These are phyloP conservation scores for Hyphopichia khmerensis DNA, from an alignment of 1,139 yeast genomes.

Conservation along the genomic window DNA sequence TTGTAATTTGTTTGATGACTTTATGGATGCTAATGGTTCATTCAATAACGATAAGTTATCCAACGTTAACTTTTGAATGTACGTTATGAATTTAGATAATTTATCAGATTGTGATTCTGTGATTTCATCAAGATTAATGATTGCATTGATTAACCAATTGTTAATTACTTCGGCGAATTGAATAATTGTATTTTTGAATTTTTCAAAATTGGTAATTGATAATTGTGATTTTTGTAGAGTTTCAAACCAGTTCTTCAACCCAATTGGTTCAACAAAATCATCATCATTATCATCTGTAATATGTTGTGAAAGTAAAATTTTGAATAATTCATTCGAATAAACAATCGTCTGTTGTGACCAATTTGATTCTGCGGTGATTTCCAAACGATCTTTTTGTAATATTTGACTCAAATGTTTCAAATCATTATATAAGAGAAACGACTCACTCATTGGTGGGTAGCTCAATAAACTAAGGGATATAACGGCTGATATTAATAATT, in stretches of 20 bases:
- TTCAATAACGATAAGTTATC: constrained; percentile 6
- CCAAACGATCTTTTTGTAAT: not conserved
- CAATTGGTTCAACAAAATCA: constrained; percentile 18
- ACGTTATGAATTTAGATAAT: constrained; percentile 25
- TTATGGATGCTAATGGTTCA: constrained; percentile 18
- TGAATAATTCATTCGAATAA: constrained; percentile 9
- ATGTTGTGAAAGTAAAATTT: constrained; percentile 9
- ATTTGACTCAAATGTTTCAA: constrained; percentile 22
- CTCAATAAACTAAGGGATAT: constrained; percentile 30
- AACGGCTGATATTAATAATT: constrained; percentile 22
- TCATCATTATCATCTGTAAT: constrained; percentile 12
- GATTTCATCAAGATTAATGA: constrained; percentile 31
- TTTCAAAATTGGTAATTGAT: constrained; percentile 23
- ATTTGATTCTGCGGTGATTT: constrained; percentile 1
- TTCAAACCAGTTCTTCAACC: constrained; percentile 25
- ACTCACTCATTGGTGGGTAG: constrained; percentile 32
- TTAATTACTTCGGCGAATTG: constrained; percentile 31
- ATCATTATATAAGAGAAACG: constrained; percentile 39
- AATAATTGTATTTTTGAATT: constrained; percentile 26
- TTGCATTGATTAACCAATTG: constrained; percentile 27
- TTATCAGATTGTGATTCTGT: constrained; percentile 36
- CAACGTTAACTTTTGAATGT: constrained; percentile 1
- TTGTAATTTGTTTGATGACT: constrained; percentile 39
- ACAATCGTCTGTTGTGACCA: constrained; percentile 5
- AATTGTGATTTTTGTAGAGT: constrained; percentile 23